Percentiles rank a stretch among this genome's conserved stretches.
Evolutionary conservation across 169 alveolate genomes (phyloP).

Genomic region (Cryptosporidium parvum): DNA sequence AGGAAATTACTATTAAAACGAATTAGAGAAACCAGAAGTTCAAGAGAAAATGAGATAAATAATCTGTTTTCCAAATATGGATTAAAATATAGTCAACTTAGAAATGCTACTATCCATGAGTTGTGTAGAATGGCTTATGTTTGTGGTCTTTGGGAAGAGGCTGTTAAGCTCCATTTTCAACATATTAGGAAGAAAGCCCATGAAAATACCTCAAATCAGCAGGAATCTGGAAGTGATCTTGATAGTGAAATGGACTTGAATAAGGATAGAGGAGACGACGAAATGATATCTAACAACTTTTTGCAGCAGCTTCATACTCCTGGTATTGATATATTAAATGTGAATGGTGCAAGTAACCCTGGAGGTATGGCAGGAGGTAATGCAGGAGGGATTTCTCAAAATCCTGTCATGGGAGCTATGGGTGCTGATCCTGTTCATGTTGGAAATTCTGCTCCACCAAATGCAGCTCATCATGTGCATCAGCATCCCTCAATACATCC

Average conservation of each 20-base stretch:
- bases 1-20: conserved; percentile 51
- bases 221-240: conserved; percentile 71
- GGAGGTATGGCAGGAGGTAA: conserved; percentile 12
- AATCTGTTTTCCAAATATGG: conserved; percentile 75
- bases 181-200: conserved; percentile 74
- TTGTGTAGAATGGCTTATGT: conserved; percentile 76
- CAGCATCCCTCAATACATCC: conserved; percentile 41
- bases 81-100: conserved; percentile 75
- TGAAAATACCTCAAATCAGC: conserved; percentile 59
- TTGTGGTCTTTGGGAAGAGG: conserved; percentile 78
- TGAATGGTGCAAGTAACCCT: conserved; percentile 20
- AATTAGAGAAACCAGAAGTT: conserved; percentile 69
- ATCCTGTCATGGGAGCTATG: conserved; percentile 50
- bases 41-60: conserved; percentile 76
- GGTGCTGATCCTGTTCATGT: conserved; percentile 59
- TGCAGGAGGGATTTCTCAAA: background rate
- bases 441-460: background rate
- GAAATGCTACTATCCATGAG: conserved; percentile 78
- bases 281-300: conserved; percentile 52
- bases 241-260: conserved; percentile 72
- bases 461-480: conserved; percentile 7
- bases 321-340: conserved; percentile 40
- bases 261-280: conserved; percentile 61
- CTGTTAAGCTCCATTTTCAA: conserved; percentile 74
- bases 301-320: conserved; percentile 60